These are phyloP conservation scores for Penicillium silybi DNA, from an alignment of 495 filamentous ascomycete species.

Conservation along the genomic window DNA sequence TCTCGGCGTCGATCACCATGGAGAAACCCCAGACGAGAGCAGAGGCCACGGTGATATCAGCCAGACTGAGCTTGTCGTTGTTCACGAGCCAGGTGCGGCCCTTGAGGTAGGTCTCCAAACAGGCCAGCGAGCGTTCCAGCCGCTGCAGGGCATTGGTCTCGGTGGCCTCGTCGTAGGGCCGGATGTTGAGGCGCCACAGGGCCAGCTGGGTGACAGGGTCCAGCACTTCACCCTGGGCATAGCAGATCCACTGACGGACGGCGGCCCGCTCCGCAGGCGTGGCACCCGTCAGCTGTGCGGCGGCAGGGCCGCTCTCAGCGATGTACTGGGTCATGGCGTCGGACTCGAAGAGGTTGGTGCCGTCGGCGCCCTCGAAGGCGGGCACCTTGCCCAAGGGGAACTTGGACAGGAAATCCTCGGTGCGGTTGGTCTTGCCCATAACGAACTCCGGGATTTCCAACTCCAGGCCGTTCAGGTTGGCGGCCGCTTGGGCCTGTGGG, in stretches of 20 bases:
- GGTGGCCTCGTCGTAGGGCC: constrained; percentile 30
- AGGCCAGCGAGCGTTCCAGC: constrained; percentile 33
- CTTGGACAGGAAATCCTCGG: constrained; percentile 53
- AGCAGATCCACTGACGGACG: constrained; percentile 50
- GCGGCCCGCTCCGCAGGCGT: constrained; percentile 43
- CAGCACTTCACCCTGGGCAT: constrained; percentile 44
- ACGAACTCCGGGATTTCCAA: constrained; percentile 40
- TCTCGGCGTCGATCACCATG: constrained; percentile 47
- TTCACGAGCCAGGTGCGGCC: constrained; percentile 44
- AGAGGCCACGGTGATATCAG: constrained; percentile 48
- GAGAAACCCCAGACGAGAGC: constrained; percentile 36
- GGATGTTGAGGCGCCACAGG: constrained; percentile 31
- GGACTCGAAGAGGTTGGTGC: constrained; percentile 46
- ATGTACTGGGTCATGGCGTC: constrained; percentile 54
- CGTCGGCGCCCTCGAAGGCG: constrained; percentile 52
- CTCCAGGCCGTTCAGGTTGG: constrained; percentile 50
- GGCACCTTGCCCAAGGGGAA: constrained; percentile 61
- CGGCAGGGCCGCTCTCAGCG: constrained; percentile 49
- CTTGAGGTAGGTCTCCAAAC: constrained; percentile 38
- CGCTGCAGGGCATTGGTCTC: constrained; percentile 25
- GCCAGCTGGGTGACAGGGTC: constrained; percentile 23
- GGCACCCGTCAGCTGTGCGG: constrained; percentile 47
- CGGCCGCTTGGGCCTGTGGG: constrained; percentile 45
- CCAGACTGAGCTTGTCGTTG: constrained; percentile 48
- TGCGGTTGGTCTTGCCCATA: constrained; percentile 43